Base-by-base conservation (phyloP, 2,329 filamentous ascomycete species). In the Dryadomyces quercus-mongolicae region DNA sequence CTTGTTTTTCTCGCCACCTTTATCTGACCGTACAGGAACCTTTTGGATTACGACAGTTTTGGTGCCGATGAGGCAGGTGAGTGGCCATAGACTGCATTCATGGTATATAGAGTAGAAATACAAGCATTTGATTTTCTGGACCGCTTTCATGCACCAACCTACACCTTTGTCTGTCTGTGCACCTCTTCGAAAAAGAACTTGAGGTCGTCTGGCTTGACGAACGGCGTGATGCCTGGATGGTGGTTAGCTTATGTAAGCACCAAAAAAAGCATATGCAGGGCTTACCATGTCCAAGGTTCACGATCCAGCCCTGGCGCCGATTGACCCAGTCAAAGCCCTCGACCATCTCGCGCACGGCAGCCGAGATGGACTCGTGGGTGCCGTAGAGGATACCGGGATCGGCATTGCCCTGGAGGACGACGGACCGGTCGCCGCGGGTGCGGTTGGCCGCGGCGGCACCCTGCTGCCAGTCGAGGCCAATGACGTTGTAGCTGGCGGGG, bases 181-280 rank as follows among this genome's bases (percentile, higher is more conserved):
- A 97, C 83, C 70, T 98, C 93, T 65, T 94, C 76, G 60, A 98
- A 92, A 74, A 88, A 98, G 71, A 94, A 95, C 67, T 83, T 92
- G 61, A 98, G 74, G 68, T 95, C 85, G 51, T 97, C 90, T 0
- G 93, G 93, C 62, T 97, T 86, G 53, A 98, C 93, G 60, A 91
- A 86, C 0, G 93, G 93, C 36, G 93, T 98, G 59, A 98, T 90
- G 57, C 89, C 88, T 93, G 55, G 40, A 43, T 52, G 49, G 48
- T 18, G 10, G 49, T 50, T 47, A 50, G 42, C n/a, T 51, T 48
- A 42, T 50, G 16, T 40, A 20, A 43, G 8, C 16, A 31, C 21
- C 25, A 52, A 20, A 5, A 36, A 21, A 20, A 5, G 25, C 8
- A 51, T 22, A 31, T 20, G 6, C 18, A 46, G 18, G 9, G 9